A percentile compares a stretch with the other conserved stretches of the same genome.
phyloP scores from a whole-genome alignment of 75 land plant genomes.

The Picea glauca region DNA sequence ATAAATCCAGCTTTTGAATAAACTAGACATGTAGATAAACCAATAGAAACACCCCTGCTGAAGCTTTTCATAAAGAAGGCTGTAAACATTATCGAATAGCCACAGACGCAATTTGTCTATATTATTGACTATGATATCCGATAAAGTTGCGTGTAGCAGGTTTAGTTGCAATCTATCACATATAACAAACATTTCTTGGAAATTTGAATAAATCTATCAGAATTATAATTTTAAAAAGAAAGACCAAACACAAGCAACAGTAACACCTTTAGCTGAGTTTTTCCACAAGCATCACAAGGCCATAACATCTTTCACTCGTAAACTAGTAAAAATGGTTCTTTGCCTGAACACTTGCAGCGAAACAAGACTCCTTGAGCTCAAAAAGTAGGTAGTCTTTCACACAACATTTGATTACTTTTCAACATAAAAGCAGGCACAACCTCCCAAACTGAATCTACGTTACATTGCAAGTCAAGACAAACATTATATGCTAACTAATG shows the following conservation, averaged over 20 bases:
- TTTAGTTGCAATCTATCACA: not conserved
- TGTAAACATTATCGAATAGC: not conserved
- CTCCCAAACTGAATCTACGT: not conserved
- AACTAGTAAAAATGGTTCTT: not conserved
- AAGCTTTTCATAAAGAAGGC: not conserved
- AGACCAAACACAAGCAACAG: not conserved
- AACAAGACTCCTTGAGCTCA: not conserved
- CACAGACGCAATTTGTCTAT: not conserved
- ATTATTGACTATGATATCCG: not conserved
- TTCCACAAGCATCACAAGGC: not conserved
- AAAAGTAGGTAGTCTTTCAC: not conserved
- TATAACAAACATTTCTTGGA: not conserved
- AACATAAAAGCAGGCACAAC: not conserved
- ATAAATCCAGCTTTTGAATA: not conserved
- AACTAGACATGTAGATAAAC: not conserved
- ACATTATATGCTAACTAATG: not conserved
- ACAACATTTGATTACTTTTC: not conserved
- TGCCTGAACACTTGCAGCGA: not conserved
- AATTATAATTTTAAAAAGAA: not conserved
- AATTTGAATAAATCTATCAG: not conserved
- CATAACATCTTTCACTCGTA: not conserved
- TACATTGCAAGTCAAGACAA: not conserved
- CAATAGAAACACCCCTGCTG: not conserved
- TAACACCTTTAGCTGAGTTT: not conserved
- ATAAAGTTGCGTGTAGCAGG: not conserved